Evolutionary conservation across 306 rosid species (phyloP), one percentile per base, ranked within the genome.

Genomic region (Fagus sylvatica): DNA sequence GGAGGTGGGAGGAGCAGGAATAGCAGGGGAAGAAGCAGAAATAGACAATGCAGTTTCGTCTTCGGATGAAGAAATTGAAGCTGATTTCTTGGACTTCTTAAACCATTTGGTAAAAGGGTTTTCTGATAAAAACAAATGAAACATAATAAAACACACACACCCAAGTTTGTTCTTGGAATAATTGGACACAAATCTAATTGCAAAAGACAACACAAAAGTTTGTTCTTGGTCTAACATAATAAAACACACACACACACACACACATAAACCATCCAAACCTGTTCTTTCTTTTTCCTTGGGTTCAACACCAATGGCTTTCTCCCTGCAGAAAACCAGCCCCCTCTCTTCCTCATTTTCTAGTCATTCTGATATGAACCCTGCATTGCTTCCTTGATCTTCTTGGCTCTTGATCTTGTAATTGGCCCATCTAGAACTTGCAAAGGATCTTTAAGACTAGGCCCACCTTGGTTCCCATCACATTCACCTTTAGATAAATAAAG

Each of bases 321-420:
- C 93, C 83, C 87, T 16, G 90, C 81, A 84, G 94, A 85, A 85
- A 96, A 91, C 91, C 98, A 96, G 61, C 80, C 82, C 78, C 98
- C 97, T 87, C 80, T 93, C 91, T 87, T 93, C 88, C 97, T 98
- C 99, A 96, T 95, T 56, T 86, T 70, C 78, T 76, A 59, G 16
- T 74, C 76, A 72, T 75, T n/a, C n/a, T n/a, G n/a, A n/a, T n/a
- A n/a, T n/a, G n/a, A n/a, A n/a, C n/a, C n/a, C n/a, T n/a, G n/a
- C n/a, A n/a, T n/a, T n/a, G n/a, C n/a, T n/a, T n/a, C n/a, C n/a
- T n/a, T n/a, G n/a, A n/a, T n/a, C n/a, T n/a, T n/a, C n/a, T n/a
- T n/a, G n/a, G n/a, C n/a, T n/a, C n/a, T n/a, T n/a, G n/a, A n/a
- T n/a, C n/a, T n/a, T n/a, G n/a, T n/a, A n/a, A n/a, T n/a, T n/a